Percentiles rank a stretch among this genome's conserved stretches.
These are phyloP conservation scores for Amanita pallidorosea DNA, from an alignment of 768 basidiomycete species.

Conservation along the genomic window DNA sequence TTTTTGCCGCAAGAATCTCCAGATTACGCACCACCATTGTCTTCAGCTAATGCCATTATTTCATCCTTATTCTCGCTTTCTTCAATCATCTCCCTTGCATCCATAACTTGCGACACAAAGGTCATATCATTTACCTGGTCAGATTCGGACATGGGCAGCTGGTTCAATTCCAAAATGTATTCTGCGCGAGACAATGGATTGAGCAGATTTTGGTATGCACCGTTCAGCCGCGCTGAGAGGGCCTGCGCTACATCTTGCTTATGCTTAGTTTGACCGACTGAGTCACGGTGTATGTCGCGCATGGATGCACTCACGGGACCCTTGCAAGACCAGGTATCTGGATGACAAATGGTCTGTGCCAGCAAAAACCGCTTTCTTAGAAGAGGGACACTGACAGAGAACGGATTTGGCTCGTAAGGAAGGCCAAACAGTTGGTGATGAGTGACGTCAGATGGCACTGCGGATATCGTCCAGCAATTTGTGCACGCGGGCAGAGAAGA, in stretches of 20 bases:
- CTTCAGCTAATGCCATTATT: conserved; percentile 37
- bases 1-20: neutral
- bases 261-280: conserved; percentile 24
- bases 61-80: conserved; percentile 37
- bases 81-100: conserved; percentile 68
- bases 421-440: conserved; percentile 66
- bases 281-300: conserved; percentile 3
- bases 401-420: conserved; percentile 54
- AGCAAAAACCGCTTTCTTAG: conserved; percentile 59
- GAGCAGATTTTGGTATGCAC: conserved; percentile 69
- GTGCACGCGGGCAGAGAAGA: conserved; percentile 66
- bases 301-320: conserved; percentile 35
- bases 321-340: conserved; percentile 72
- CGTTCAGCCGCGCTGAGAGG: conserved; percentile 70
- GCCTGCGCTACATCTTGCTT: conserved; percentile 50
- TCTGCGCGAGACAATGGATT: conserved; percentile 67
- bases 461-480: conserved; percentile 58
- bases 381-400: conserved; percentile 47
- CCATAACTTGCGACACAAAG: conserved; percentile 72
- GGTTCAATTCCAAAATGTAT: conserved; percentile 65
- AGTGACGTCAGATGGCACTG: conserved; percentile 40
- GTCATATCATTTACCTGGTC: conserved; percentile 64
- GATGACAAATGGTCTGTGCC: conserved; percentile 74
- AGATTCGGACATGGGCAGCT: conserved; percentile 46
- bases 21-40: conserved; percentile 39